phyloP scores from a whole-genome alignment of 306 rosid genomes.

The Cucumis hystrix region DNA sequence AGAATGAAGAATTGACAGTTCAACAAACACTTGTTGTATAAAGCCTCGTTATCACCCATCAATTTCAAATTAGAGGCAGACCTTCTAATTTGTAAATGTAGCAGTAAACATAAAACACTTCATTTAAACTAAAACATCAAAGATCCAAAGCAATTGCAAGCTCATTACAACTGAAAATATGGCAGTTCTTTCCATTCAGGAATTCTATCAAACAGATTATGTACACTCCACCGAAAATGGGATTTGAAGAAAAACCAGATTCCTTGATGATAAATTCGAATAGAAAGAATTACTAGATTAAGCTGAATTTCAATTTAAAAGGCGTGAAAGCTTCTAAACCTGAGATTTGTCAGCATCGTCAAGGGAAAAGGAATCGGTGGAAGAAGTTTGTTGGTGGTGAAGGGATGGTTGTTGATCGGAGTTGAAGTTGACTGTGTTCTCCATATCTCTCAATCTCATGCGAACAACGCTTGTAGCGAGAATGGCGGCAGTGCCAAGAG shows the following conservation, averaged over 20 bases:
- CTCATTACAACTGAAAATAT: background rate
- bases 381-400: constrained; percentile 10
- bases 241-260: background rate
- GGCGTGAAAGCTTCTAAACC: constrained; percentile 7
- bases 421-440: constrained; percentile 22
- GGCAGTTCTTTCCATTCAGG: constrained; percentile 9
- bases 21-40: constrained; percentile 29
- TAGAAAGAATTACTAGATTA: background rate
- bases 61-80: background rate
- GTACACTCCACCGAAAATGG: background rate
- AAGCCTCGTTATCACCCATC: background rate
- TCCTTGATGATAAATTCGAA: background rate
- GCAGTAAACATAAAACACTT: background rate
- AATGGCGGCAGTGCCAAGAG: constrained; percentile 86
- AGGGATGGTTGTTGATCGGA: constrained; percentile 25
- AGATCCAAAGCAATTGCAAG: background rate
- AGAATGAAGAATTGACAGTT: background rate
- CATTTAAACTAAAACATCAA: background rate
- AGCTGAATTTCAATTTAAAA: background rate
- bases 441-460: constrained; percentile 45
- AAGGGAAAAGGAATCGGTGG: constrained; percentile 13
- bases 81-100: background rate
- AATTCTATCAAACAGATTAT: constrained; percentile 37
- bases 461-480: constrained; percentile 43
- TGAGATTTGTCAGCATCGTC: constrained; percentile 20